Evolutionary conservation across 345 rosid genomes (phyloP), one percentile per base, ranked within the genome.

Genomic region (Psidium friedrichsthalianum): DNA sequence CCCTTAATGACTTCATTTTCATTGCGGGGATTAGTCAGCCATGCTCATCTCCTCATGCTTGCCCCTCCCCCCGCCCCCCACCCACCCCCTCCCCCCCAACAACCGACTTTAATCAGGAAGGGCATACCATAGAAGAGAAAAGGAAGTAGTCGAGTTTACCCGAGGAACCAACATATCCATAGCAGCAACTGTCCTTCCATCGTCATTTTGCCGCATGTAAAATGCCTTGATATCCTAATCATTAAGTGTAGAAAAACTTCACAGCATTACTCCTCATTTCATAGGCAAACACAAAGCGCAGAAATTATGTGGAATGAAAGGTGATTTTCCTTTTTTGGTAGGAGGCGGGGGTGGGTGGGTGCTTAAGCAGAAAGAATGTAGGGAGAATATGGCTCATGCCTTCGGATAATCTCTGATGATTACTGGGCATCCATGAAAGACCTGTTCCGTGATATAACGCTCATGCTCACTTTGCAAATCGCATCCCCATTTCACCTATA

Each of bases 381-480:
- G 55, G 85, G 54, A 52, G 86, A 53, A 12, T 18, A 6, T 24
- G 55, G 25, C 25, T 74, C 84, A 84, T 91, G 84, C 98, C 98
- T 97, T 97, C 0, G 98, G 99, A 87, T 97, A 97, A 88, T 97
- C 99, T 93, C 98, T 92, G 87, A 97, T 88, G 86, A 97, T 94
- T 51, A 96, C 97, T 51, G 98, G 99, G 44, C 98, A 92, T 51
- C 97, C 98, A 51, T 91, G 91, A 90, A 96, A 96, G 57, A 94
- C 96, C 88, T 93, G 92, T 89, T 97, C 99, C 2, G 98, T 97
- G 85, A 97, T 94, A 89, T 96, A 97, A 51, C 98, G 97, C 87
- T 97, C 99, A 91, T 97, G 99, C 95, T 97, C 98, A 5, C 99
- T 97, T 92, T 96, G 99, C 88, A 97, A 87, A 93, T 97, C 99